These are phyloP conservation scores for Monosporascus sp. DNA, from an alignment of 2,329 filamentous ascomycete genomes.

Conservation along the genomic window DNA sequence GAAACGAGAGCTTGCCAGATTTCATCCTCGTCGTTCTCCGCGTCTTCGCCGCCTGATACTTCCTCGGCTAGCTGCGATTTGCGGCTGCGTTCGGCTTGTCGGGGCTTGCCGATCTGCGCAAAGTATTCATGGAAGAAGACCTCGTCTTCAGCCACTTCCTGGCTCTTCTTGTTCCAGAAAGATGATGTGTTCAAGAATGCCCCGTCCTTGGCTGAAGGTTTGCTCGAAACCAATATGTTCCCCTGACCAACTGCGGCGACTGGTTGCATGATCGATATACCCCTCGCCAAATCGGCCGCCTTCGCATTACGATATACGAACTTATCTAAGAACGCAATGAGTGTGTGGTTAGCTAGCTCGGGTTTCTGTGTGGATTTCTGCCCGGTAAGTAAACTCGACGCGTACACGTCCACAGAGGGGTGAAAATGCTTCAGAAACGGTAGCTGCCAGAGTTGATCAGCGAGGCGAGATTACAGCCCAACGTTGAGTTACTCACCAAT, in stretches of 20 bases:
- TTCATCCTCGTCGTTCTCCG: conserved; percentile 64
- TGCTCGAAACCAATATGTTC: conserved; percentile 52
- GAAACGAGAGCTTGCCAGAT: conserved; percentile 89
- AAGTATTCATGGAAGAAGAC: conserved; percentile 99
- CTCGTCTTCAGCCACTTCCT: conserved; percentile 84
- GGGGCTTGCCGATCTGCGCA: conserved; percentile 61
- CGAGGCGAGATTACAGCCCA: neutral
- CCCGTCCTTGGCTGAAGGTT: conserved; percentile 31
- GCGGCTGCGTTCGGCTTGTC: conserved; percentile 50
- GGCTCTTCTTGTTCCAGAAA: conserved; percentile 89
- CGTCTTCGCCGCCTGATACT: conserved; percentile 29
- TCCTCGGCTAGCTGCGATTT: conserved; percentile 52
- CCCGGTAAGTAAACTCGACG: conserved; percentile 63
- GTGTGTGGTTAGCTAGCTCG: conserved; percentile 80
- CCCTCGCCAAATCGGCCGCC: conserved; percentile 60
- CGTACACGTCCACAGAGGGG: conserved; percentile 84
- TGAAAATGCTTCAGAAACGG: conserved; percentile 83
- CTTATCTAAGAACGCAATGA: conserved; percentile 94
- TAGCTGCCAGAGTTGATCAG: neutral
- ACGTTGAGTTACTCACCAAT: conserved; percentile 47
- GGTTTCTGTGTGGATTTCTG: conserved; percentile 78
- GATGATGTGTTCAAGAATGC: conserved; percentile 70
- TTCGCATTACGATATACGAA: conserved; percentile 98
- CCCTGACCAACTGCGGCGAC: conserved; percentile 52
- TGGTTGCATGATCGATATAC: conserved; percentile 95